These are phyloP conservation scores for Solanum corneliomulleri DNA, from an alignment of 257 asterid species.

Conservation along the genomic window DNA sequence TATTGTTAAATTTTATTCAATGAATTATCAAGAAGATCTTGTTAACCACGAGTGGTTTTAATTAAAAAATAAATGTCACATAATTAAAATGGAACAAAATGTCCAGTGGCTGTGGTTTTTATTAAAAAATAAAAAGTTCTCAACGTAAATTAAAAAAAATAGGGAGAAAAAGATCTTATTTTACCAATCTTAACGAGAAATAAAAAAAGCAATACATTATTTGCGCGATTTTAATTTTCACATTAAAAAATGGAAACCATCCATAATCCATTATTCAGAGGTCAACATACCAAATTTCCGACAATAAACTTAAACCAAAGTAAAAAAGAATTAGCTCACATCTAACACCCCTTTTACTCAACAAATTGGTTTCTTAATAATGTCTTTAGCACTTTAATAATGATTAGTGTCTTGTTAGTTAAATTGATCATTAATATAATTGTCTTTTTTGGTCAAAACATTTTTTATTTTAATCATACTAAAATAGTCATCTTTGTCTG, in stretches of 20 bases:
- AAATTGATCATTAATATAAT: neutral
- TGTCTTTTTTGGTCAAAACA: neutral
- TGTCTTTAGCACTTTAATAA: constrained; percentile 14
- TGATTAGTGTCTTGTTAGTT: constrained; percentile 5
- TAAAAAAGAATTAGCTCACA: neutral
- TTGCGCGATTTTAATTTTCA: neutral
- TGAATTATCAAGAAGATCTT: no score
- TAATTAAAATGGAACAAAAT: neutral
- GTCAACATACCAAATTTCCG: neutral
- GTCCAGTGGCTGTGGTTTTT: neutral
- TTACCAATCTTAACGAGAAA: neutral
- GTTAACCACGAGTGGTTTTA: no score
- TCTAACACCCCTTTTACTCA: neutral
- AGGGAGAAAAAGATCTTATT: fast-evolving
- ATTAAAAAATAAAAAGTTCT: no score
- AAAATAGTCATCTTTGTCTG: constrained; percentile 15
- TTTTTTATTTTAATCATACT: neutral
- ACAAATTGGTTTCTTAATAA: constrained; percentile 20
- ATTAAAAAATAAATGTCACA: neutral
- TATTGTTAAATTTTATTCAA: neutral
- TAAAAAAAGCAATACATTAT: neutral
- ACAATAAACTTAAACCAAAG: neutral
- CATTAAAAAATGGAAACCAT: neutral
- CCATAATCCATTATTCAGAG: neutral
- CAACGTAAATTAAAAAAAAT: no score